Percentiles rank a stretch among this genome's conserved stretches.
These are phyloP conservation scores for Syncephalastrum monosporum DNA, from an alignment of 371 early-diverging fungal genomes.

Conservation along the genomic window DNA sequence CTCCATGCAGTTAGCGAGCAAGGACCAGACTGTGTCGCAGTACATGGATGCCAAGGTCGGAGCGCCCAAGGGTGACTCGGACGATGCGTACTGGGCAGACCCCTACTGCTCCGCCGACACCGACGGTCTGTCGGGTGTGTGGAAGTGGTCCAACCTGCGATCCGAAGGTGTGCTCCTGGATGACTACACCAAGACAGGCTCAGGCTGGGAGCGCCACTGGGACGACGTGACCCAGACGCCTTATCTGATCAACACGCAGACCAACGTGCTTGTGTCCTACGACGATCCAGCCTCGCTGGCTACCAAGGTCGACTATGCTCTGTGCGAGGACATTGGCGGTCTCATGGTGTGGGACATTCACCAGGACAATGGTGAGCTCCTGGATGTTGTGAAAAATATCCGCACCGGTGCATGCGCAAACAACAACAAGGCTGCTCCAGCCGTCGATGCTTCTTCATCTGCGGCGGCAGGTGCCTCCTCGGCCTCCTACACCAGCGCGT, in stretches of 20 bases:
- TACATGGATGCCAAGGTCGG: conserved; percentile 36
- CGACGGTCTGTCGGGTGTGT: conserved; percentile 45
- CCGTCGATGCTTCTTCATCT: background rate
- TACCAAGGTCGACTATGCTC: conserved; percentile 58
- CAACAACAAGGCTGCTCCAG: conserved; percentile 14
- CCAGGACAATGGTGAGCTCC: conserved; percentile 57
- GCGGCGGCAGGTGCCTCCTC: background rate
- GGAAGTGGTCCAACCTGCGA: conserved; percentile 68
- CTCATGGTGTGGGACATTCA: conserved; percentile 66
- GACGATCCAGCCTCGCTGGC: conserved; percentile 62
- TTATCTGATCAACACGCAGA: conserved; percentile 65
- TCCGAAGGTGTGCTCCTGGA: conserved; percentile 45
- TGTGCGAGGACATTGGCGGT: conserved; percentile 53
- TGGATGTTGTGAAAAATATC: conserved; percentile 39
- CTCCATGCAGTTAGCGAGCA: conserved; percentile 31
- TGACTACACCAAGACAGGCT: conserved; percentile 39
- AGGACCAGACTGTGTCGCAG: conserved; percentile 36
- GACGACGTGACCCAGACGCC: conserved; percentile 66
- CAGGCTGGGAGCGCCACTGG: conserved; percentile 59
- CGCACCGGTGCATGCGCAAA: conserved; percentile 23
- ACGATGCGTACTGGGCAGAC: conserved; percentile 48
- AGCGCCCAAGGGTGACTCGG: conserved; percentile 53
- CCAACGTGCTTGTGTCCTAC: conserved; percentile 59
- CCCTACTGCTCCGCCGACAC: conserved; percentile 37
- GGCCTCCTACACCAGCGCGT: background rate